phyloP scores from a whole-genome alignment of 352 stramenopile genomes.

The Elongisporangium prolatum region DNA sequence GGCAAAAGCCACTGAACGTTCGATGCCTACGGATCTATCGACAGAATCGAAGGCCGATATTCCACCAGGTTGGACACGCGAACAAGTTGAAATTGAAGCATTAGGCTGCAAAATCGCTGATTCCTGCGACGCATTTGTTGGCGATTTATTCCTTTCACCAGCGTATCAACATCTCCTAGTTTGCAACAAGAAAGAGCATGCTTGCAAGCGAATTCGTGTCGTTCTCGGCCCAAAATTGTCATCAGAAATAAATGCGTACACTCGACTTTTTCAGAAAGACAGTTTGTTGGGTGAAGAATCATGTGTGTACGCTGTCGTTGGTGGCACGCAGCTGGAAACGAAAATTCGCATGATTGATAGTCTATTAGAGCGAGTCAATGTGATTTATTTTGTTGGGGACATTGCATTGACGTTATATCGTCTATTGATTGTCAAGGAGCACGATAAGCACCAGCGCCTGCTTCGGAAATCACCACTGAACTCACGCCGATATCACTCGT shows the following conservation, averaged over 20 bases:
- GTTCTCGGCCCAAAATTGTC: neutral
- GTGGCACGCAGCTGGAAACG: slow-evolving; percentile 35
- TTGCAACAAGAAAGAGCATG: neutral
- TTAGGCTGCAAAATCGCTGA: neutral
- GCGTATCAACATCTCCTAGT: neutral
- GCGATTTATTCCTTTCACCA: neutral
- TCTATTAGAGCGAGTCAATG: slow-evolving; percentile 44
- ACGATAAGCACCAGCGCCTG: neutral
- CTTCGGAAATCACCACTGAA: neutral
- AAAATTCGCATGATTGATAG: slow-evolving; percentile 70
- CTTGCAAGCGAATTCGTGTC: neutral
- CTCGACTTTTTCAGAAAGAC: neutral
- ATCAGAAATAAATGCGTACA: neutral
- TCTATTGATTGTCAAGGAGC: slow-evolving; percentile 27
- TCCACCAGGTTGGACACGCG: neutral
- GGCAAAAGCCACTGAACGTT: neutral
- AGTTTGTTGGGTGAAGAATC: neutral
- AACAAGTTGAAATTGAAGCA: neutral
- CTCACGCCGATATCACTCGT: slow-evolving; percentile 10
- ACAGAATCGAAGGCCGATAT: neutral
- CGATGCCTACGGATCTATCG: neutral
- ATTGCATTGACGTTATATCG: slow-evolving; percentile 52
- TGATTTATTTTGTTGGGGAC: slow-evolving; percentile 67
- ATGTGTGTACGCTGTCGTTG: slow-evolving; percentile 21
- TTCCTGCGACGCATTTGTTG: neutral